These are phyloP conservation scores for Colletotrichum musae DNA, from an alignment of 2,329 filamentous ascomycete species.

Conservation along the genomic window DNA sequence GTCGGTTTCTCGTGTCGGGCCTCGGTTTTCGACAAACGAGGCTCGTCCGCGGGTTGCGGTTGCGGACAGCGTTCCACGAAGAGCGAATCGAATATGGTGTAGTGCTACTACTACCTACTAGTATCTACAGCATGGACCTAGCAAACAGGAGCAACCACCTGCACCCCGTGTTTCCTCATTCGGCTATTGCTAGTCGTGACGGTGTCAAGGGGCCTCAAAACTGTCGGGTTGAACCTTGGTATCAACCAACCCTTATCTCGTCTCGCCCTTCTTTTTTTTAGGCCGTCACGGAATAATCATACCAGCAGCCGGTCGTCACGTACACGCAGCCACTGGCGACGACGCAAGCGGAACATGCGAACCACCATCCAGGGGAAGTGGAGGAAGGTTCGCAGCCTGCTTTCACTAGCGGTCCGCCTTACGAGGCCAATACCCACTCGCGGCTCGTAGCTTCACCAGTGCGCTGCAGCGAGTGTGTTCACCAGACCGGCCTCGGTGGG, in stretches of 20 bases:
- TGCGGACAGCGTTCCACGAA: background rate
- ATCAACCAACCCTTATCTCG: background rate
- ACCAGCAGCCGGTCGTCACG: slow-evolving; percentile 36
- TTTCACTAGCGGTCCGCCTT: slow-evolving; percentile 33
- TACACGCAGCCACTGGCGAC: slow-evolving; percentile 22
- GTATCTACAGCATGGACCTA: too few relatives aligned
- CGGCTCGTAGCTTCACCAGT: slow-evolving; percentile 8
- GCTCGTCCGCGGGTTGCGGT: background rate
- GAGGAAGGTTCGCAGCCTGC: slow-evolving; percentile 12
- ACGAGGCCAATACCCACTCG: slow-evolving; percentile 34
- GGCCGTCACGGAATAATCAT: slow-evolving; percentile 33
- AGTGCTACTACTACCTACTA: too few relatives aligned
- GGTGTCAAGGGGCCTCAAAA: slow-evolving; percentile 33
- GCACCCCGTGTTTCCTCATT: slow-evolving; percentile 3
- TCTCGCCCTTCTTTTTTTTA: slow-evolving; percentile 18
- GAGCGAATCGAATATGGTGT: background rate
- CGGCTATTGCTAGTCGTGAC: background rate
- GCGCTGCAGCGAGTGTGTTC: slow-evolving; percentile 19
- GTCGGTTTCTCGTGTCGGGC: slow-evolving; percentile 6
- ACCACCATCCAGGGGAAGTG: background rate
- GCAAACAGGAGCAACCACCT: too few relatives aligned
- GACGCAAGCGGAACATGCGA: slow-evolving; percentile 25
- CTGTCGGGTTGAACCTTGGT: background rate
- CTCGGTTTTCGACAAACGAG: slow-evolving; percentile 23
- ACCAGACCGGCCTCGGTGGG: slow-evolving; percentile 36